Base-by-base conservation (phyloP, 768 basidiomycete species). In the Dioszegia crocea region DNA sequence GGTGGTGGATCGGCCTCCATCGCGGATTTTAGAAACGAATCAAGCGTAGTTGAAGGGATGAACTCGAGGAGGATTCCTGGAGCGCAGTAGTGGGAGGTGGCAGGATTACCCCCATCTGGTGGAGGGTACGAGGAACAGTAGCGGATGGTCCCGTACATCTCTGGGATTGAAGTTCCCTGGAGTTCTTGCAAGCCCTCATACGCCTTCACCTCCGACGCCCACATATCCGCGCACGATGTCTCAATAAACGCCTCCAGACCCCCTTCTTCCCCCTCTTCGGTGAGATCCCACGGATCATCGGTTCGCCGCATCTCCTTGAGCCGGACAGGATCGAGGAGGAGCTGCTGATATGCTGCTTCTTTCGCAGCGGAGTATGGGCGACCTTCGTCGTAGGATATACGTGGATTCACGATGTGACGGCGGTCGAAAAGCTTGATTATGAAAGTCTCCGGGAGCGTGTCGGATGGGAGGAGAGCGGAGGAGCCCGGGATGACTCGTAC, bases 341-440 rank as follows among this genome's bases (percentile, higher is more conserved):
- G 31, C 30, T 21, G 27, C 11, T 45, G 54, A 33, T 56, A 56
- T 16, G 54, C 54, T 3, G 17, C 30, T 24, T 44, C 40, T 36
- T 56, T 56, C 2, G 6, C 43, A 2, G 40, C 5, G 17, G 54
- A 45, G 14, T 38, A 56, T 5, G 43, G 40, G 4, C 30, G 23
- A 3, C 39, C 53, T 9, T 41, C 8, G 27, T 55, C 53, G 54
- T 23, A 46, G 4, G 8, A 21, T 17, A 39, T 21, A 10, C 56
- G 56, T 26, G 21, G 2, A n/a, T 49, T 47, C 23, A 24, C 24
- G 6, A 4, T 4, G 36, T 30, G 41, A 3, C 56, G 45, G 2
- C 57, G 47, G 27, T 58, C 57, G 31, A 33, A 58, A 3, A 58
- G 38, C 47, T 58, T 49, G 48, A 58, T 1, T 8, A 58, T 29